Conservation (phyloP, 805 yeast genomes). For the Kazachstania bromeliacearum region DNA sequence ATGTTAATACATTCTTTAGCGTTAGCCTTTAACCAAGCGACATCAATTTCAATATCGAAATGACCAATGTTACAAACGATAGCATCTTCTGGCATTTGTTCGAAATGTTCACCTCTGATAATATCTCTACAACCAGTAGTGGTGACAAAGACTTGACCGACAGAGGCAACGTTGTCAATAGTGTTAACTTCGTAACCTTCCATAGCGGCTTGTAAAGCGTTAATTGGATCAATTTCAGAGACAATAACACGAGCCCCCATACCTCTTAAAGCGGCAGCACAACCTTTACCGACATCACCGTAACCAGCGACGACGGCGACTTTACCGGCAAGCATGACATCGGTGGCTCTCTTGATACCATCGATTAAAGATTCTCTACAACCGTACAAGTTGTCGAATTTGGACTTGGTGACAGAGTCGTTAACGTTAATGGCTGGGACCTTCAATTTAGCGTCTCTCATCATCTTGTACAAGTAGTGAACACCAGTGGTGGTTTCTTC, state of each 20-base stretch:
- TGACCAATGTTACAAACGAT: conserved; percentile 99
- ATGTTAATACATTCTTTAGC: conserved; percentile 91
- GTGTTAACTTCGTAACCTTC: conserved; percentile 96
- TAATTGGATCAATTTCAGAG: conserved; percentile 97
- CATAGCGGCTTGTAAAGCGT: conserved; percentile 98
- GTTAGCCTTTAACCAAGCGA: conserved; percentile 95
- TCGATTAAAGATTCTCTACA: conserved; percentile 98
- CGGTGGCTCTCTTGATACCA: conserved; percentile 99
- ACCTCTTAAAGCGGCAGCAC: conserved; percentile 96
- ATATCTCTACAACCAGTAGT: conserved; percentile 99
- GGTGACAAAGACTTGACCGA: conserved; percentile 96
- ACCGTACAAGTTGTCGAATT: conserved; percentile 98
- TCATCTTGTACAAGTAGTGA: conserved; percentile 95
- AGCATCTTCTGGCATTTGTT: conserved; percentile 96
- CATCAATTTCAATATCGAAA: conserved; percentile 98
- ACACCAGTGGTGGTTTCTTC: conserved; percentile 99
- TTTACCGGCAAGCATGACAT: conserved; percentile 99
- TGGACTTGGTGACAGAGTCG: conserved; percentile 98
- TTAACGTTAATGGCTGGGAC: conserved; percentile 99
- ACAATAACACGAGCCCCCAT: conserved; percentile 99
- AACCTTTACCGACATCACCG: conserved; percentile 99
- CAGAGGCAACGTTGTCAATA: conserved; percentile 83
- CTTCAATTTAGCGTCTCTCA: conserved; percentile 78
- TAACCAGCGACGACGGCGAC: conserved; percentile 98
- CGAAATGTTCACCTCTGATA: conserved; percentile 81